Conservation (phyloP, 2,329 filamentous ascomycete genomes). For the Pseudopyricularia cyperi region DNA sequence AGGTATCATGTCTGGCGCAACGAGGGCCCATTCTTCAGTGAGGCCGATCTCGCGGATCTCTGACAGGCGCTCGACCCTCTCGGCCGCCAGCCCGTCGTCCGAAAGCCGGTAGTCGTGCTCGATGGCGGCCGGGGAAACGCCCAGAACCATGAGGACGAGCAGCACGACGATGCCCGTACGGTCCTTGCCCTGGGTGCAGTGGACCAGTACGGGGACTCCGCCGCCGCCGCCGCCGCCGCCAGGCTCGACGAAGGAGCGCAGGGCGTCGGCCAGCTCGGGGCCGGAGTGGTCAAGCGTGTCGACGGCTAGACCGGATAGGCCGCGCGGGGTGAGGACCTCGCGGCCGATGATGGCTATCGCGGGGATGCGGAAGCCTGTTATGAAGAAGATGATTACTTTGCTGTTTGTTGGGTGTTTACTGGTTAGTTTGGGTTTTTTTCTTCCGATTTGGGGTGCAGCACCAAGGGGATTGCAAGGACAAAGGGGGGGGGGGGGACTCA, state of each 20-base stretch:
- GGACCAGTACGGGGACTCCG: constrained; percentile 59
- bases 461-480: neutral
- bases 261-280: constrained; percentile 37
- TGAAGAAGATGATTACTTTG: constrained; percentile 48
- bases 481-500: constrained; percentile 17
- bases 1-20: constrained; percentile 50
- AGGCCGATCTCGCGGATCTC: constrained; percentile 63
- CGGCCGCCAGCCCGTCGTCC: constrained; percentile 41
- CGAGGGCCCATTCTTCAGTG: constrained; percentile 58
- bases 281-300: constrained; percentile 58
- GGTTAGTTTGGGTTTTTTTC: neutral
- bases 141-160: constrained; percentile 52
- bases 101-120: constrained; percentile 61
- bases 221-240: no score
- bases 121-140: constrained; percentile 45
- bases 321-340: constrained; percentile 59
- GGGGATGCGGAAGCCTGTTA: constrained; percentile 52
- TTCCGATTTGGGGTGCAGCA: neutral
- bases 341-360: constrained; percentile 58
- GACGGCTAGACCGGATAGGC: constrained; percentile 56
- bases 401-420: constrained; percentile 15
- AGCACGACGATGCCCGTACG: constrained; percentile 62
- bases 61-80: constrained; percentile 48
- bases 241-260: constrained; percentile 8
- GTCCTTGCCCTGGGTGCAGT: constrained; percentile 87